Conservation (phyloP, 495 filamentous ascomycete species). For the Penicillium desertorum region DNA sequence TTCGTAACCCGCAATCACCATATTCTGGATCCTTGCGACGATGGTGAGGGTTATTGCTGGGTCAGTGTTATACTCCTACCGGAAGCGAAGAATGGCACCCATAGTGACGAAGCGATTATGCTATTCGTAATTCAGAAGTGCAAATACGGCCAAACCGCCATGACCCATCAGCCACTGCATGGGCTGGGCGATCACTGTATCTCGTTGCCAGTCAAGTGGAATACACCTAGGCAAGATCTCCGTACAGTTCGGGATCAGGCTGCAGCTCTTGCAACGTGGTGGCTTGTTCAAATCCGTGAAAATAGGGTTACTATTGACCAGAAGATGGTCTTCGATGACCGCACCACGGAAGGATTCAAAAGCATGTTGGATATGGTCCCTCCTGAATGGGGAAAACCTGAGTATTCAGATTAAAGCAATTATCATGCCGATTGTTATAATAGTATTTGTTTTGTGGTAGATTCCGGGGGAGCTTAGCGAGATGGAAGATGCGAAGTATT, state of each 20-base stretch:
- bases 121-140: not conserved
- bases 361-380: not conserved
- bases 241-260: not conserved
- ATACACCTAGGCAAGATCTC: not conserved
- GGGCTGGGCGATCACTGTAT: not conserved
- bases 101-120: not conserved
- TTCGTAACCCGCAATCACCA: not conserved
- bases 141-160: not conserved
- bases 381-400: not conserved
- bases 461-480: not conserved
- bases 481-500: not conserved
- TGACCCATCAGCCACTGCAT: not conserved
- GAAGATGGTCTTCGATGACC: not conserved
- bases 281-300: not conserved
- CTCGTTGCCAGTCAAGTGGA: conserved; percentile 2
- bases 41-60: not conserved
- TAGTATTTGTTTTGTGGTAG: not conserved
- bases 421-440: not conserved
- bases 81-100: not conserved
- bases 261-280: not conserved
- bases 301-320: not conserved
- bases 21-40: not conserved
- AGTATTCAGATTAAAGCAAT: conserved; percentile 17
- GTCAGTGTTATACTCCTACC: not conserved
- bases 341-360: not conserved